A percentile compares a stretch with the other conserved stretches of the same genome.
Conservation (phyloP, 169 alveolate genomes). For the Eimeria acervulina region DNA sequence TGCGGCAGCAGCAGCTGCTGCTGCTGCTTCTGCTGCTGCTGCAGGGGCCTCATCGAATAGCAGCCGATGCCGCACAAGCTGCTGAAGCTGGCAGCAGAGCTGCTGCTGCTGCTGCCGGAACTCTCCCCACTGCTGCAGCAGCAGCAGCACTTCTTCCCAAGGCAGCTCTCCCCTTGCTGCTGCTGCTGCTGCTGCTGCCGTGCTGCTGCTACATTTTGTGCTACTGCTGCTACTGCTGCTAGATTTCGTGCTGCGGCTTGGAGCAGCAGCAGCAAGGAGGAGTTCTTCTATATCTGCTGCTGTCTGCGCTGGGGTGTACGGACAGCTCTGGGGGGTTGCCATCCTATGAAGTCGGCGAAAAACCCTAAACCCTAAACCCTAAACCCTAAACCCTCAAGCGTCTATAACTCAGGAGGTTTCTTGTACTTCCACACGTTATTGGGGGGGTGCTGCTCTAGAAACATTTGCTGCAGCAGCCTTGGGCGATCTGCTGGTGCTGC, state of each 20-base stretch:
- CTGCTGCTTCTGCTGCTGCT: background rate
- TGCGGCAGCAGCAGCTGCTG: constrained; percentile 1
- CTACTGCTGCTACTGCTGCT: background rate
- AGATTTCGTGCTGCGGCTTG: background rate
- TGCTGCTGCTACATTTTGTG: background rate
- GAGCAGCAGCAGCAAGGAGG: constrained; percentile 26
- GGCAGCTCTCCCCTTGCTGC: constrained; percentile 19
- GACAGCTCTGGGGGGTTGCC: background rate
- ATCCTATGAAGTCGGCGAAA: background rate
- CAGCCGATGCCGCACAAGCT: constrained; percentile 2
- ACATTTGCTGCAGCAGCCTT: constrained; percentile 9
- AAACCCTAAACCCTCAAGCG: constrained; percentile 16
- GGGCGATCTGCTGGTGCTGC: background rate
- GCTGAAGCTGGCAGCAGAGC: constrained; percentile 22
- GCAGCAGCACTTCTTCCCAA: background rate
- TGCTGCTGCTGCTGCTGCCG: constrained; percentile 43
- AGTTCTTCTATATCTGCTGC: background rate
- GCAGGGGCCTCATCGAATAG: background rate
- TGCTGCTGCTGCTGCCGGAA: background rate
- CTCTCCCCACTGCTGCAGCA: constrained; percentile 25
- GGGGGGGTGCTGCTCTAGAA: constrained; percentile 28
- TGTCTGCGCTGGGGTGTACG: background rate
- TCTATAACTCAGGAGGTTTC: background rate
- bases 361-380: constrained; percentile 14
- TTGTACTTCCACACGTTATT: constrained; percentile 16